Evolutionary conservation across 2,329 filamentous ascomycete species (phyloP).

Genomic region (Dothistroma pini): DNA sequence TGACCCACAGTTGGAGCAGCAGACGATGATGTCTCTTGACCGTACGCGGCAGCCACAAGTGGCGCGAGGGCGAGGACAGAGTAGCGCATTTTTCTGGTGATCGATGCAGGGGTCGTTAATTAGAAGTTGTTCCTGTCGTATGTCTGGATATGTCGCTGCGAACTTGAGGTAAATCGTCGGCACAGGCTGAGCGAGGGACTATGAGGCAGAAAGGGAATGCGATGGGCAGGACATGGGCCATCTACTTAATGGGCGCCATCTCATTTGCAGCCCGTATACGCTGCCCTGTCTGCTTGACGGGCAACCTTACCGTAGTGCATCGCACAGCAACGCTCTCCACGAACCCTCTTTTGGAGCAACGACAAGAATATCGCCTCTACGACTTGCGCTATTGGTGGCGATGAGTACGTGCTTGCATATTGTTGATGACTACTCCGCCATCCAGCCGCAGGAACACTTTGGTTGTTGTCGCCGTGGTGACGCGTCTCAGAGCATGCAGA

Average conservation of each 20-base stretch:
- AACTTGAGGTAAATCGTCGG: neutral
- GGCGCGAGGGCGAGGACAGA: conserved; percentile 42
- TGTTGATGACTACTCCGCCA: neutral
- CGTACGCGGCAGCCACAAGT: conserved; percentile 43
- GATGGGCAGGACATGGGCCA: neutral
- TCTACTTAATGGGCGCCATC: neutral
- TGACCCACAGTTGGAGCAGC: conserved; percentile 12
- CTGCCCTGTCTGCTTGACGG: neutral
- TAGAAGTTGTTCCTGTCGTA: neutral
- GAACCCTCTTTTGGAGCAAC: neutral
- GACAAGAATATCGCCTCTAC: neutral
- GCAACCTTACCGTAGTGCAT: neutral
- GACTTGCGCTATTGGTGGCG: conserved; percentile 1
- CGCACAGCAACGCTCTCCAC: conserved; percentile 1
- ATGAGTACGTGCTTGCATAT: conserved; percentile 2
- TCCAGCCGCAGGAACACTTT: neutral
- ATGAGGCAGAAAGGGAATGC: neutral
- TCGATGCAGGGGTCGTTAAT: neutral
- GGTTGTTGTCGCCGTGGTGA: neutral
- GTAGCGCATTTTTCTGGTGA: conserved; percentile 12
- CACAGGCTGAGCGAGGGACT: neutral
- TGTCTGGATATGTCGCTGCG: neutral
- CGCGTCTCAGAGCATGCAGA: neutral
- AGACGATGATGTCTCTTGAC: conserved; percentile 31
- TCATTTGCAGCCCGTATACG: neutral